Percentiles rank a stretch among this genome's conserved stretches.
These are phyloP conservation scores for Tausonia pullulans DNA, from an alignment of 1,284 basidiomycete genomes.

Conservation along the genomic window DNA sequence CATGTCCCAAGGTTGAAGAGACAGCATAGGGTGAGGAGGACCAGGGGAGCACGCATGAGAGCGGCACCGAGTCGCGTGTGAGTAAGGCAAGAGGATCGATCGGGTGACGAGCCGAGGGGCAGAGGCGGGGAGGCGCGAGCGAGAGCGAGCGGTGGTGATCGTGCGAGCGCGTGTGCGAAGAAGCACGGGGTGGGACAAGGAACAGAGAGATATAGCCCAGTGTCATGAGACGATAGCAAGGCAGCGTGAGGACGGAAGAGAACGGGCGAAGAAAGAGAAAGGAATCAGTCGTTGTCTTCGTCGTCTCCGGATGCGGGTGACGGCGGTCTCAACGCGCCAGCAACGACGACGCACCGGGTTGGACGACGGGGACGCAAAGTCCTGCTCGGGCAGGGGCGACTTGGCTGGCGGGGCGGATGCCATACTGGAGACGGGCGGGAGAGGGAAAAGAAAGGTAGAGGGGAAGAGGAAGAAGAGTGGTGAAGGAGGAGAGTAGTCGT, in stretches of 20 bases:
- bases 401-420: constrained; percentile 4
- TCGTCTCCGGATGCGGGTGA: too few species aligned
- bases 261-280: neutral
- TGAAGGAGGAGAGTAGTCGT: too few species aligned
- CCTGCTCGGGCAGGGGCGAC: constrained; percentile 10
- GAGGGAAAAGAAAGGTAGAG: too few species aligned
- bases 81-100: too few species aligned
- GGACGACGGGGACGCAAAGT: constrained; percentile 8
- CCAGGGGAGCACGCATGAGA: too few species aligned
- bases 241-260: neutral
- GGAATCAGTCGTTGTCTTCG: neutral
- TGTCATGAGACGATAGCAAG: neutral
- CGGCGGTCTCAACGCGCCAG: neutral
- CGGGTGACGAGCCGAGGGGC: too few species aligned
- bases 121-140: too few species aligned
- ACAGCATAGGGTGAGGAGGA: neutral
- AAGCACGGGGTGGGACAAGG: neutral
- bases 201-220: neutral
- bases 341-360: constrained; percentile 11
- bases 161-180: neutral
- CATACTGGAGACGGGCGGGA: too few species aligned
- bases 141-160: neutral
- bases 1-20: constrained; percentile 40
- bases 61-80: too few species aligned
- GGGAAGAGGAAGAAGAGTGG: too few species aligned